Conservation (phyloP, 306 rosid species). For the Amphicarpaea edgeworthii region DNA sequence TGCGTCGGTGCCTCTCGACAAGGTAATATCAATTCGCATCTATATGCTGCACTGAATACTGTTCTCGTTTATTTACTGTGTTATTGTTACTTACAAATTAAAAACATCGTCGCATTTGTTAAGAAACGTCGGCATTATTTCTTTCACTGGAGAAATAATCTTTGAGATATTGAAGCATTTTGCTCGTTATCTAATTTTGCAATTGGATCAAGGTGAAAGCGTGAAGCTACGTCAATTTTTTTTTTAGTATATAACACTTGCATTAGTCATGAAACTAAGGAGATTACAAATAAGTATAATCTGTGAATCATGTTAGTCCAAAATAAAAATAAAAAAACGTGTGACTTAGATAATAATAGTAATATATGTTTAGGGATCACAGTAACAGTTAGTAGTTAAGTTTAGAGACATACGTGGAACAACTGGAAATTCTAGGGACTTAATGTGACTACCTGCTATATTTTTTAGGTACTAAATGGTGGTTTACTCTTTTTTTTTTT, state of each 20-base stretch:
- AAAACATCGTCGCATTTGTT: neutral
- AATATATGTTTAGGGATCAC: too few relatives aligned
- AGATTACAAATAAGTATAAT: neutral
- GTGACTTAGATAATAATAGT: too few relatives aligned
- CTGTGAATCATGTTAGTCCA: neutral
- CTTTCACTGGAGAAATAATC: neutral
- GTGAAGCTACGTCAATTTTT: neutral
- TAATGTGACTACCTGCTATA: neutral
- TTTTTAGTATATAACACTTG: neutral
- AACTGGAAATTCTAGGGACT: neutral
- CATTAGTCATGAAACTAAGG: neutral
- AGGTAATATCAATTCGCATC: constrained; percentile 57
- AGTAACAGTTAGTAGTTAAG: neutral
- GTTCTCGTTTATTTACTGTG: constrained; percentile 26
- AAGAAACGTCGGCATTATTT: neutral
- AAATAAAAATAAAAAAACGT: neutral
- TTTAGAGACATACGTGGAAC: neutral
- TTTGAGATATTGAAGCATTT: constrained; percentile 21
- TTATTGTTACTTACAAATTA: neutral
- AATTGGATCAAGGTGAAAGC: constrained; percentile 21
- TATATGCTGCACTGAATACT: neutral
- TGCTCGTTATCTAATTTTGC: constrained; percentile 17
- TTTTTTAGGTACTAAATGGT: neutral
- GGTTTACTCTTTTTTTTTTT: neutral
- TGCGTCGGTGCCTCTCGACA: constrained; percentile 82